Conservation (phyloP, 768 basidiomycete genomes). For the Suillus plorans region DNA sequence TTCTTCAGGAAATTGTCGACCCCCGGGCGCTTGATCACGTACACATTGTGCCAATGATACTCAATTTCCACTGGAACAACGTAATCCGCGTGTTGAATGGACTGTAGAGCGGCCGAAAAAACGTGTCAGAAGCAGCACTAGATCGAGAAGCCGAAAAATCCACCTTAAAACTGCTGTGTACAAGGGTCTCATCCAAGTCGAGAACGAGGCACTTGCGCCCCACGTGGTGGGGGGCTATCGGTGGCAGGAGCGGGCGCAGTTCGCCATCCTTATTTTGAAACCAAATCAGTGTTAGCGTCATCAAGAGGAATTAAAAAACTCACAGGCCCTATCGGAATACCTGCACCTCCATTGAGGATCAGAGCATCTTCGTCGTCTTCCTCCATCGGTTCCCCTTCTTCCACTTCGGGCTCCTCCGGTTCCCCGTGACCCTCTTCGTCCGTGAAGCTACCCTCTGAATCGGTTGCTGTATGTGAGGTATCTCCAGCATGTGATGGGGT, state of each 20-base stretch:
- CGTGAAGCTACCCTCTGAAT: slow-evolving; percentile 43
- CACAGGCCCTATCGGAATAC: slow-evolving; percentile 92
- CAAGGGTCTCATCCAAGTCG: slow-evolving; percentile 95
- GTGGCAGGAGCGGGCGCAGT: slow-evolving; percentile 86
- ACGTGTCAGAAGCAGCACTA: slow-evolving; percentile 13
- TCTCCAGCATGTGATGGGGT: slow-evolving; percentile 30
- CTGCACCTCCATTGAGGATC: slow-evolving; percentile 88
- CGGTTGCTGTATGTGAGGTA: slow-evolving; percentile 30
- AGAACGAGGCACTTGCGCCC: slow-evolving; percentile 96
- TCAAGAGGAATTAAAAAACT: slow-evolving; percentile 30
- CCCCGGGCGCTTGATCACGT: slow-evolving; percentile 97
- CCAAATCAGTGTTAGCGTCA: slow-evolving; percentile 7
- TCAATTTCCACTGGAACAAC: slow-evolving; percentile 99
- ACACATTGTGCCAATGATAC: slow-evolving; percentile 97
- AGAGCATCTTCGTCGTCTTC: slow-evolving; percentile 86
- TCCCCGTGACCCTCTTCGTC: slow-evolving; percentile 69
- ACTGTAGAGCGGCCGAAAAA: slow-evolving; percentile 44
- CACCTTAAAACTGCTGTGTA: slow-evolving; percentile 99
- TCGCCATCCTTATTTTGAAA: slow-evolving; percentile 65
- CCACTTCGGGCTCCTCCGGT: slow-evolving; percentile 66
- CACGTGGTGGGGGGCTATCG: slow-evolving; percentile 72
- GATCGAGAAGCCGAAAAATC: slow-evolving; percentile 12
- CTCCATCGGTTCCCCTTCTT: slow-evolving; percentile 63
- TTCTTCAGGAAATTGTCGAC: slow-evolving; percentile 95
- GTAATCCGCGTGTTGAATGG: slow-evolving; percentile 93